These are phyloP conservation scores for Aciculoconidium aculeatum DNA, from an alignment of 805 yeast species.

Conservation along the genomic window DNA sequence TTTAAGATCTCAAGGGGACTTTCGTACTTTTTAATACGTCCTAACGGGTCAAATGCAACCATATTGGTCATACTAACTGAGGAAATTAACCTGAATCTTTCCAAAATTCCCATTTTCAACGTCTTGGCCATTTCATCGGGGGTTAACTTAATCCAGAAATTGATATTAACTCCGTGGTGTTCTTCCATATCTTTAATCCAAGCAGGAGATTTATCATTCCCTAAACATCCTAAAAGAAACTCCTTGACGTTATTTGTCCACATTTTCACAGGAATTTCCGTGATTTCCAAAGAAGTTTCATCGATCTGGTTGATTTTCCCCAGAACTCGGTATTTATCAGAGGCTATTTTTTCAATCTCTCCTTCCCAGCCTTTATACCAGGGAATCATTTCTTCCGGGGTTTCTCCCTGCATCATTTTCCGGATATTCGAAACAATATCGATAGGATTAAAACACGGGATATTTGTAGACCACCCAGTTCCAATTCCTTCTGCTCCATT, in stretches of 20 bases:
- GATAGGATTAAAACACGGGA: conserved; percentile 84
- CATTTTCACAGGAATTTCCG: conserved; percentile 85
- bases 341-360: conserved; percentile 52
- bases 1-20: conserved; percentile 68
- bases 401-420: conserved; percentile 68
- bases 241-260: conserved; percentile 94
- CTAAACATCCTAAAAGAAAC: conserved; percentile 67
- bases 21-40: conserved; percentile 79
- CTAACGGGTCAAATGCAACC: conserved; percentile 92
- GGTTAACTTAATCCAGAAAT: conserved; percentile 69
- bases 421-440: conserved; percentile 76
- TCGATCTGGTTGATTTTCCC: conserved; percentile 82
- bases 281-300: conserved; percentile 74
- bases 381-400: conserved; percentile 68
- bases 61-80: conserved; percentile 72
- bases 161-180: conserved; percentile 79
- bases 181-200: conserved; percentile 96
- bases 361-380: conserved; percentile 98
- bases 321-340: conserved; percentile 67
- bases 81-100: conserved; percentile 72
- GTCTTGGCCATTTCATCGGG: conserved; percentile 83
- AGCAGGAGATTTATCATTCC: conserved; percentile 65
- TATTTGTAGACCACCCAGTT: conserved; percentile 95
- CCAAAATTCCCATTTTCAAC: conserved; percentile 67
- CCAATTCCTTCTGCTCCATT: conserved; percentile 98